Conservation (phyloP, 2,329 filamentous ascomycete genomes). For the Ophiocordyceps polyrhachis-furcata region DNA sequence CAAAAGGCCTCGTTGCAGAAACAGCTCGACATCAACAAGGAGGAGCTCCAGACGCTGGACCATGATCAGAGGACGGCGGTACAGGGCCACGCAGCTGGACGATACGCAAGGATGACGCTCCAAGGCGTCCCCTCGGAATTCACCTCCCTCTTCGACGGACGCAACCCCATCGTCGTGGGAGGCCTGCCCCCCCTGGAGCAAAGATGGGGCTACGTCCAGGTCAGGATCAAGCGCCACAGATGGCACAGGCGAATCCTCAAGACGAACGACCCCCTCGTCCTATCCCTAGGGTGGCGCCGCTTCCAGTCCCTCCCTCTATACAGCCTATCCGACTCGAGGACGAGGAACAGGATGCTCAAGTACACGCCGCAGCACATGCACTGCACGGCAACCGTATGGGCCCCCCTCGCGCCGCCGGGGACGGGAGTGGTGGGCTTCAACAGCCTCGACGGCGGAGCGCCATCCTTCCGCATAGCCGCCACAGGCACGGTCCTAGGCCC, state of each 20-base stretch:
- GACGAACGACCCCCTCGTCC: slow-evolving; percentile 92
- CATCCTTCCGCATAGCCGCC: slow-evolving; percentile 85
- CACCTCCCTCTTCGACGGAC: slow-evolving; percentile 60
- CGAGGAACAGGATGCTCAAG: slow-evolving; percentile 92
- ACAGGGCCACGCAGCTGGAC: slow-evolving; percentile 81
- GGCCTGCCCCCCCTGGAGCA: slow-evolving; percentile 90
- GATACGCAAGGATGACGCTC: slow-evolving; percentile 80
- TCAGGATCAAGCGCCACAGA: slow-evolving; percentile 88
- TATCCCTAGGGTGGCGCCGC: slow-evolving; percentile 87
- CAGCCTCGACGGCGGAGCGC: slow-evolving; percentile 64
- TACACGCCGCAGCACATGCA: slow-evolving; percentile 99
- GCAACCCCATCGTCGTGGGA: slow-evolving; percentile 70
- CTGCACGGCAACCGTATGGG: slow-evolving; percentile 91
- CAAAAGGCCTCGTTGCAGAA: slow-evolving; percentile 93
- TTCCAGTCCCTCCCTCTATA: slow-evolving; percentile 90
- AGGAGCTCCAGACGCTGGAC: slow-evolving; percentile 79
- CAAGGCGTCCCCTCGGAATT: slow-evolving; percentile 86
- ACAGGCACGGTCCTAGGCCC: slow-evolving; percentile 88
- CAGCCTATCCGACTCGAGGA: slow-evolving; percentile 85
- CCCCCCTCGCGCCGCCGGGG: slow-evolving; percentile 84
- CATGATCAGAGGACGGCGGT: slow-evolving; percentile 65
- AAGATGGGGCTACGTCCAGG: slow-evolving; percentile 85
- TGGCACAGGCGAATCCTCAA: slow-evolving; percentile 99
- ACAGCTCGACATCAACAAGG: slow-evolving; percentile 89
- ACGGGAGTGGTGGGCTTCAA: slow-evolving; percentile 92